Evolutionary conservation across 805 yeast species (phyloP), one percentile per base, ranked within the genome.

Genomic region (Saccharomycopsis sp.): DNA sequence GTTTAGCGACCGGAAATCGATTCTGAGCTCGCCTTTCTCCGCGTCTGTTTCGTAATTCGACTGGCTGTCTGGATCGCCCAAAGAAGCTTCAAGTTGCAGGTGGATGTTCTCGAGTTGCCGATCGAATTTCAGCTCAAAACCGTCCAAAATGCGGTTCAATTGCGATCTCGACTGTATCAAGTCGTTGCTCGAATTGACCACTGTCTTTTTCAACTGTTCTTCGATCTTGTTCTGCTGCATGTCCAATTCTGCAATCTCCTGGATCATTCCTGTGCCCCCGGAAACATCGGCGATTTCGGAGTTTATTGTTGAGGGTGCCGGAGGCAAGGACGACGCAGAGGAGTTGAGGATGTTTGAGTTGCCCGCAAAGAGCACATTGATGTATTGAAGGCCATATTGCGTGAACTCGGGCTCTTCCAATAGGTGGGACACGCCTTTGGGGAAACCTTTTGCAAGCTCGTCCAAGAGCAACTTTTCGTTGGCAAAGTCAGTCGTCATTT

Each of bases 181-280:
- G 18, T 64, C 63, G 1, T 63, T 64, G 54, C 73, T 73, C 8
- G 72, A 69, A 2, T 70, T 70, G 1, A 68, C 61, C 21, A 75
- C 69, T 4, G 76, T 65, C 2, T 73, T 67, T 50, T 74, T 72
- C 50, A 85, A 67, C 60, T 78, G 68, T 2, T 70, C 64, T 60
- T 83, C 85, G 18, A 80, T 65, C 1, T 69, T 66, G 20, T 83
- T 70, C 61, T 80, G 81, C n/a, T 73, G 62, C 24, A 81, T 79
- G 63, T 85, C 90, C 37, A 85, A 69, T 65, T 87, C 92, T 0
- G 91, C 91, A 50, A 87, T 83, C 65, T 84, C 91, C 62, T 85
- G 89, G 1, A 83, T 80, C 37, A 83, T 18, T 2, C 52, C 48
- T 4, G 48, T 18, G 5, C 15, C 12, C 15, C n/a, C n/a, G 12